A percentile compares a stretch with the other conserved stretches of the same genome.
Conservation (phyloP, 1,284 basidiomycete species). For the Boletus sp. region DNA sequence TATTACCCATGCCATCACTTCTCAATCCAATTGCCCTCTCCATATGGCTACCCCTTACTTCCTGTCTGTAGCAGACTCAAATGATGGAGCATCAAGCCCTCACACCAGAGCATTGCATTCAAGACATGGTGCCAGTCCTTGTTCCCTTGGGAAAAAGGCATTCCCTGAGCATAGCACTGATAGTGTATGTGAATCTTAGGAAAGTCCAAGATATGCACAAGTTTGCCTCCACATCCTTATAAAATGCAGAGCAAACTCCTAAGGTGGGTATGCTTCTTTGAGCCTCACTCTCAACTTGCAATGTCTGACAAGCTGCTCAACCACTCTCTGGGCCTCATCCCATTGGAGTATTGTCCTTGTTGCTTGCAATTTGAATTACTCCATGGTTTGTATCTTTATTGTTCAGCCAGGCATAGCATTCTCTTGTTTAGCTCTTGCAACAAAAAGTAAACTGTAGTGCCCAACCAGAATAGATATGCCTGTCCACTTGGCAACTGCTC, state of each 20-base stretch:
- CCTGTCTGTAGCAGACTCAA: too few species aligned
- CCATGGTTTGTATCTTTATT: background rate
- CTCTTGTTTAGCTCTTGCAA: background rate
- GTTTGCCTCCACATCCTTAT: background rate
- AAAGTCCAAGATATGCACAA: too few species aligned
- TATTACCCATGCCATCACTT: too few species aligned
- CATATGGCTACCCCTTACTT: too few species aligned
- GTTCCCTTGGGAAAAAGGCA: too few species aligned
- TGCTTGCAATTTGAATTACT: background rate
- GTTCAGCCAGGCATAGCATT: background rate
- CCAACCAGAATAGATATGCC: background rate
- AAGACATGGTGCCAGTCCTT: too few species aligned
- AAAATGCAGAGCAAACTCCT: background rate
- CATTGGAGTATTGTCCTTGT: background rate
- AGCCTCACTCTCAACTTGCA: background rate
- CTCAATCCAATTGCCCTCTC: too few species aligned
- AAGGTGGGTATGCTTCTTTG: too few species aligned
- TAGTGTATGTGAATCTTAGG: too few species aligned
- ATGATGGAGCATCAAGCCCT: too few species aligned
- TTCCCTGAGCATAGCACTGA: too few species aligned
- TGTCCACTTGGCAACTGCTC: background rate
- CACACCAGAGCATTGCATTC: too few species aligned
- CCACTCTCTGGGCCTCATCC: background rate
- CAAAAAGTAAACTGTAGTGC: background rate
- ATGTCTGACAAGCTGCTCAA: background rate